phyloP scores from a whole-genome alignment of 2,329 filamentous ascomycete genomes.

The Colletotrichum destructivum region DNA sequence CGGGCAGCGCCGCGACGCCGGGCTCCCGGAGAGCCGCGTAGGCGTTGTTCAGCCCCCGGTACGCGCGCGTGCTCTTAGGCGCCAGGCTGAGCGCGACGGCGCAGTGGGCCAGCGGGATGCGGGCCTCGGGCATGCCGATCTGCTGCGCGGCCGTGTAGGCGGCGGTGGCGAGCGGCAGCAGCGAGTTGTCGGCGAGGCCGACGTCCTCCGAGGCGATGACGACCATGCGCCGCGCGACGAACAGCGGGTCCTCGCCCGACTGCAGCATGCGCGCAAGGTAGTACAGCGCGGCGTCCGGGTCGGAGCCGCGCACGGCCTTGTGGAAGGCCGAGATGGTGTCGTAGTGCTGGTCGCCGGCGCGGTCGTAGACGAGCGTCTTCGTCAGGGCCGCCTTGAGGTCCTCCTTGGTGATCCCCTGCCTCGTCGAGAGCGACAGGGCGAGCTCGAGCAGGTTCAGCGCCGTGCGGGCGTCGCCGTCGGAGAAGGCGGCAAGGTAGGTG shows the following conservation, averaged over 20 bases:
- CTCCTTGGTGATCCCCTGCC: slow-evolving; percentile 77
- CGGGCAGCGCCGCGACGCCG: slow-evolving; percentile 83
- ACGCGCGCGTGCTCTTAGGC: slow-evolving; percentile 89
- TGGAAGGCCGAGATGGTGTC: slow-evolving; percentile 98
- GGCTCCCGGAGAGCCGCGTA: slow-evolving; percentile 86
- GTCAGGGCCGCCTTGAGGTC: slow-evolving; percentile 88
- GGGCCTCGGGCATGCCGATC: slow-evolving; percentile 94
- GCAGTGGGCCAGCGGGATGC: slow-evolving; percentile 92
- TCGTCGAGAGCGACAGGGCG: slow-evolving; percentile 81
- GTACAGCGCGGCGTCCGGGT: slow-evolving; percentile 91
- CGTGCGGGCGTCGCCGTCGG: slow-evolving; percentile 93
- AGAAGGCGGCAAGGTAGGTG: slow-evolving; percentile 85
- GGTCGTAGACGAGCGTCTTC: slow-evolving; percentile 94
- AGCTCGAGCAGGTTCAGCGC: slow-evolving; percentile 94
- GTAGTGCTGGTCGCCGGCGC: slow-evolving; percentile 96
- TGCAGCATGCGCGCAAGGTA: slow-evolving; percentile 97
- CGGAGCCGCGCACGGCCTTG: slow-evolving; percentile 91
- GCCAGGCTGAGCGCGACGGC: slow-evolving; percentile 85
- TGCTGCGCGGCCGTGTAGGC: slow-evolving; percentile 91
- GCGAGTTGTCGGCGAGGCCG: slow-evolving; percentile 87
- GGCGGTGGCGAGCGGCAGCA: slow-evolving; percentile 87
- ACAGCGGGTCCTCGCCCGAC: slow-evolving; percentile 93
- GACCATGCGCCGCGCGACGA: slow-evolving; percentile 92
- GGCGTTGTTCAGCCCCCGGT: slow-evolving; percentile 85
- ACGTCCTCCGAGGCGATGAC: slow-evolving; percentile 97